Evolutionary conservation across 768 basidiomycete species (phyloP).

Genomic region (Rickenella mellea): DNA sequence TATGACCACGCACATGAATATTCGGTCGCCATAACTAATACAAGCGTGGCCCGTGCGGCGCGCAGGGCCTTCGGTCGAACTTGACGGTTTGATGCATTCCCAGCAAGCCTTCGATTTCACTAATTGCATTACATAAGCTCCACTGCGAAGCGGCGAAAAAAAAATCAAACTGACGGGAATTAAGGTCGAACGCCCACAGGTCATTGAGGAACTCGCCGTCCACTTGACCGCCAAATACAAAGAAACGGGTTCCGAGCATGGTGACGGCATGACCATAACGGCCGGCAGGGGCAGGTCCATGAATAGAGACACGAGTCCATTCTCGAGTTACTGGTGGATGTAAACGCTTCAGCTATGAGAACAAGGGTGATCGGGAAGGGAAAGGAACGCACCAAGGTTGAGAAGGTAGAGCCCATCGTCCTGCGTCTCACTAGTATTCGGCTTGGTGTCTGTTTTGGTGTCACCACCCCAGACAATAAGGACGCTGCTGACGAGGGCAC

Average conservation of each 20-base stretch:
- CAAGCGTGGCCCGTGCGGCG: constrained; percentile 89
- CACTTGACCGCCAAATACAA: constrained; percentile 93
- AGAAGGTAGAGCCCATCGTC: constrained; percentile 92
- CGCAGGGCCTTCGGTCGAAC: constrained; percentile 54
- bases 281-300: constrained; percentile 72
- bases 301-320: constrained; percentile 83
- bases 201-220: constrained; percentile 93
- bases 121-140: constrained; percentile 17
- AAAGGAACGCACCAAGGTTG: constrained; percentile 69
- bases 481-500: constrained; percentile 91
- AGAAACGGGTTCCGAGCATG: constrained; percentile 87
- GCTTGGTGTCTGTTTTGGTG: constrained; percentile 68
- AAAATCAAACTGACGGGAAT: constrained; percentile 58
- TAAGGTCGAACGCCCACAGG: constrained; percentile 92
- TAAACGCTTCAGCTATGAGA: background rate
- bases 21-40: constrained; percentile 70
- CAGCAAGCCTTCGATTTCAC: constrained; percentile 80
- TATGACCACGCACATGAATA: constrained; percentile 58
- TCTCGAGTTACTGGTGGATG: constrained; percentile 68
- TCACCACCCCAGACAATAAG: constrained; percentile 98
- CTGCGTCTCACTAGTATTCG: constrained; percentile 60
- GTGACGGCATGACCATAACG: constrained; percentile 95
- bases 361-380: background rate
- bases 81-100: constrained; percentile 63
- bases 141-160: background rate